Conservation (phyloP, 2,329 filamentous ascomycete species). For the Exserohilum turcica region DNA sequence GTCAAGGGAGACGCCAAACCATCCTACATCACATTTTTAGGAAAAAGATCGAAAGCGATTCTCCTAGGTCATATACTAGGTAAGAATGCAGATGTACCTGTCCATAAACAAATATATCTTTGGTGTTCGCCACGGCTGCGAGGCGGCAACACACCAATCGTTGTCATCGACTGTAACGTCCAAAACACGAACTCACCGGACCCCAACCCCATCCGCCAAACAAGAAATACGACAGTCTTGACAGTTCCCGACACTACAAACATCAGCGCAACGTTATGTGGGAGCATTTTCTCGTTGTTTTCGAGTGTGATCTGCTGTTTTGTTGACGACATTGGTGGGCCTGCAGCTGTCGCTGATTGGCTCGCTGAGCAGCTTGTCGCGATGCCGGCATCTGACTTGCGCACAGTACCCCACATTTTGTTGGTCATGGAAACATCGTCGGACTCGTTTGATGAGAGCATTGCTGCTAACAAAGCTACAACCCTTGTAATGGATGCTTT, state of each 20-base stretch:
- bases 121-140: neutral
- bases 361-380: neutral
- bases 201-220: neutral
- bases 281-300: neutral
- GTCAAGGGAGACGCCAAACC: neutral
- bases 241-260: neutral
- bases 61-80: slow-evolving; percentile 3
- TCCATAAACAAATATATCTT: slow-evolving; percentile 9
- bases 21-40: neutral
- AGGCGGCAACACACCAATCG: neutral
- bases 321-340: slow-evolving; percentile 3
- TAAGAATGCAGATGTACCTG: neutral
- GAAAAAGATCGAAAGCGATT: slow-evolving; percentile 1
- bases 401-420: slow-evolving; percentile 19
- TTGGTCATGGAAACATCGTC: slow-evolving; percentile 30
- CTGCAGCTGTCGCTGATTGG: neutral
- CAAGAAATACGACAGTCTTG: neutral
- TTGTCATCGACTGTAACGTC: slow-evolving; percentile 5
- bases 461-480: slow-evolving; percentile 5
- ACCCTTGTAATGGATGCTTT: neutral
- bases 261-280: neutral
- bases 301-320: slow-evolving; percentile 7
- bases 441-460: slow-evolving; percentile 19
- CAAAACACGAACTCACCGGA: neutral
- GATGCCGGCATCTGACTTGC: neutral